phyloP scores from a whole-genome alignment of 2,329 filamentous ascomycete species.

The Paramyrothecium sp. region DNA sequence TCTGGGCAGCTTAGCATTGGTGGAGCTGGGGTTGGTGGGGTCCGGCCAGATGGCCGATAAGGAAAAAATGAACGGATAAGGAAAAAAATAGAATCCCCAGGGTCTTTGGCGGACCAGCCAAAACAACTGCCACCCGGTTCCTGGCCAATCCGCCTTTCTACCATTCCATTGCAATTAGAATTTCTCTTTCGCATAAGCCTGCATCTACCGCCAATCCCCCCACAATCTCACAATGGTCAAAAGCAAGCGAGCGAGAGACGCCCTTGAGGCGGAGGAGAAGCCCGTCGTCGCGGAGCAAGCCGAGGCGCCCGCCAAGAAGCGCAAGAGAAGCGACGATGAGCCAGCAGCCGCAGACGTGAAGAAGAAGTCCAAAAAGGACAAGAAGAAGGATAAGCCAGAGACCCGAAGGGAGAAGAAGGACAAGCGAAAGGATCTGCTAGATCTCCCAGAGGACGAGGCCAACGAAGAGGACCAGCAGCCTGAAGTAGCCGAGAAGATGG shows the following conservation, averaged over 20 bases:
- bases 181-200: not conserved
- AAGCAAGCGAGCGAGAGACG: conserved; percentile 38
- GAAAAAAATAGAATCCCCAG: not conserved
- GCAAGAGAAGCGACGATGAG: conserved; percentile 31
- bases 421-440: conserved; percentile 35
- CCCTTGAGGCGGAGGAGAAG: conserved; percentile 24
- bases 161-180: not conserved
- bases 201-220: not conserved
- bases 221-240: conserved; percentile 25
- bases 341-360: conserved; percentile 20
- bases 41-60: not conserved
- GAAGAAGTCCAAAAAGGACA: conserved; percentile 31
- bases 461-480: conserved; percentile 19
- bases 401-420: conserved; percentile 39
- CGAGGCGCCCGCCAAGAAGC: conserved; percentile 31
- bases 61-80: not conserved
- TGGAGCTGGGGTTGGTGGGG: not conserved
- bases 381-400: conserved; percentile 31
- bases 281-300: conserved; percentile 13
- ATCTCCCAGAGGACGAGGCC: conserved; percentile 32
- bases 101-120: not conserved
- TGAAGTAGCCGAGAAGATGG: conserved; percentile 16
- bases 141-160: too few relatives aligned
- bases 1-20: too few relatives aligned
- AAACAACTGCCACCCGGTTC: not conserved